phyloP scores from a whole-genome alignment of 352 stramenopile species.

The Thalassiosira mediterranea region DNA sequence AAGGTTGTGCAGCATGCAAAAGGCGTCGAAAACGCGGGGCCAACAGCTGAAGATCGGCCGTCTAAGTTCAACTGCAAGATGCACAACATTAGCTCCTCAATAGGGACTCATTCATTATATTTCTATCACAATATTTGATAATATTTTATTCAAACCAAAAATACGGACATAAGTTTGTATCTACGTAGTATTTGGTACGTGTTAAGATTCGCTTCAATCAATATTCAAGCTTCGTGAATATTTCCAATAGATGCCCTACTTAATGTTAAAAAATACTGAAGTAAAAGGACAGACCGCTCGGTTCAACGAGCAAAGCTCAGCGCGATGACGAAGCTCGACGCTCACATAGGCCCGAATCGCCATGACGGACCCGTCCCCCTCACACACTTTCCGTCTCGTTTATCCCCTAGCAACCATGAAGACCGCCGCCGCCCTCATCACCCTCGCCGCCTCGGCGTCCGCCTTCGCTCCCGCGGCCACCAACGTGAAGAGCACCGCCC shows the following conservation, averaged over 20 bases:
- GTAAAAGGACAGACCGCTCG: not conserved
- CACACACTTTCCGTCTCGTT: slow-evolving; percentile 8
- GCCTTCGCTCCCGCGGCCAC: slow-evolving; percentile 52
- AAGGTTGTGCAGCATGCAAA: no score
- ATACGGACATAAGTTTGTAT: slow-evolving; percentile 1
- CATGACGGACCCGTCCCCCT: not conserved
- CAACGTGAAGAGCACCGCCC: slow-evolving; percentile 1
- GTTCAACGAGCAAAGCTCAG: slow-evolving; percentile 5
- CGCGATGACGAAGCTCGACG: not conserved
- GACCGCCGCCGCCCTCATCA: slow-evolving; percentile 49
- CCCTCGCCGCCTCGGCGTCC: slow-evolving; percentile 35
- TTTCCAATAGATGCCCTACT: not conserved
- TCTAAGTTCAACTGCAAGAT: slow-evolving; percentile 6
- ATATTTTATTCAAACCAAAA: not conserved
- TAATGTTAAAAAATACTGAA: slow-evolving; percentile 1
- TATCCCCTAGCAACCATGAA: slow-evolving; percentile 49
- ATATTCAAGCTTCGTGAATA: not conserved
- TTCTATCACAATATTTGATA: no score
- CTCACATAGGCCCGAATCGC: not conserved
- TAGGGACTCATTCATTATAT: no score
- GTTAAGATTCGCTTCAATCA: slow-evolving; percentile 1
- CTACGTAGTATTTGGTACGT: not conserved
- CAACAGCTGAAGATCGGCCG: not conserved
- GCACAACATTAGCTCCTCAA: not conserved
- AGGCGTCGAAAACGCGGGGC: no score